Conservation (phyloP, 345 rosid genomes). For the Gossypium ekmanianum region DNA sequence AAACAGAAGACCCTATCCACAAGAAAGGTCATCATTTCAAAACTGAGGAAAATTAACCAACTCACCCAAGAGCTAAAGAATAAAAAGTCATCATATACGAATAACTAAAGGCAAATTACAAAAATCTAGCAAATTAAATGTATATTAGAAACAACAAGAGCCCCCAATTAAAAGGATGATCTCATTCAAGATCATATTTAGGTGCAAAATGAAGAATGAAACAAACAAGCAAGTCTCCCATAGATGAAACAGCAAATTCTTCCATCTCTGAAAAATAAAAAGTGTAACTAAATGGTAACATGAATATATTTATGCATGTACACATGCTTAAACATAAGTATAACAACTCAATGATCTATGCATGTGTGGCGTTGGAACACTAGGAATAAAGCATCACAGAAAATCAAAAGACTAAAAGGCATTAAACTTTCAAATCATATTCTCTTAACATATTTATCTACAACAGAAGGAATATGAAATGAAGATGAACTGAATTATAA, state of each 20-base stretch:
- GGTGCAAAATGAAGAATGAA: not conserved
- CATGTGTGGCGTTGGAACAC: not conserved
- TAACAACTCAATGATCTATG: not conserved
- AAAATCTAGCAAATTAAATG: not conserved
- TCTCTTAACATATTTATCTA: not conserved
- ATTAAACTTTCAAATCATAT: not conserved
- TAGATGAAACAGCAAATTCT: not conserved
- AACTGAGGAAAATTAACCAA: not conserved
- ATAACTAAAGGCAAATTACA: not conserved
- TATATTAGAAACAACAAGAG: not conserved
- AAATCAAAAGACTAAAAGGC: not conserved
- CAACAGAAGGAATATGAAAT: not conserved
- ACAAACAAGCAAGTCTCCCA: too few species aligned
- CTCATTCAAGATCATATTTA: not conserved
- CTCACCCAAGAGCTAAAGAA: not conserved
- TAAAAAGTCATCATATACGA: not conserved
- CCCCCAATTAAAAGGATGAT: not conserved
- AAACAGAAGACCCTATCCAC: constrained; percentile 50
- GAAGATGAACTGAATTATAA: not conserved
- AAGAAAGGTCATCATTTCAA: not conserved
- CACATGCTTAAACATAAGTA: not conserved
- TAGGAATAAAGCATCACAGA: not conserved
- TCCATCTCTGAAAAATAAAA: not conserved
- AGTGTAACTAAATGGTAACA: not conserved
- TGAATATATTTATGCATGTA: not conserved